Conservation (phyloP, 78 protist species). For the Neovahlkampfia damariscottae region DNA sequence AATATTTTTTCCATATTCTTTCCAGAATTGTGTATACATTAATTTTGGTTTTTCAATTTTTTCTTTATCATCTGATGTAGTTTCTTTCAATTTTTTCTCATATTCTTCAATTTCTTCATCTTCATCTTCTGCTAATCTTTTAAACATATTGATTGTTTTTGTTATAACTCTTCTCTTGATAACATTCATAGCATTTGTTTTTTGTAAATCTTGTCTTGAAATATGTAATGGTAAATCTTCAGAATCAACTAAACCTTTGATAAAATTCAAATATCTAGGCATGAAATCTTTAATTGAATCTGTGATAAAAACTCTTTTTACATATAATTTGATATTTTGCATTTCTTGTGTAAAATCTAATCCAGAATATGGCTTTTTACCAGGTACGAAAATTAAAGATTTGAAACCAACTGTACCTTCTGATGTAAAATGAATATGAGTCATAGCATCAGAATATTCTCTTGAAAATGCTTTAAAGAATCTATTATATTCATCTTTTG, state of each 20-base stretch:
- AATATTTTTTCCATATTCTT: conserved; percentile 70
- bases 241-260: conserved; percentile 93
- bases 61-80: neutral
- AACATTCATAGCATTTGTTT: conserved; percentile 36
- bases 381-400: conserved; percentile 88
- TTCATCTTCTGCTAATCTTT: conserved; percentile 36
- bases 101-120: conserved; percentile 23
- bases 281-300: conserved; percentile 85
- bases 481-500: conserved; percentile 79
- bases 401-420: conserved; percentile 74
- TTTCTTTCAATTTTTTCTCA: conserved; percentile 18
- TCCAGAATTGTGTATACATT: conserved; percentile 63
- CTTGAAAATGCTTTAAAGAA: conserved; percentile 87
- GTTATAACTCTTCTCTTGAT: conserved; percentile 80
- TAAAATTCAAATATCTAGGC: conserved; percentile 89
- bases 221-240: conserved; percentile 98
- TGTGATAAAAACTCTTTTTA: conserved; percentile 89
- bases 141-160: conserved; percentile 79
- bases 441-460: conserved; percentile 60
- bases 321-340: conserved; percentile 79
- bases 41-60: conserved; percentile 33
- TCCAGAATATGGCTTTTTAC: conserved; percentile 47
- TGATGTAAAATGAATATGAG: conserved; percentile 78
- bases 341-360: conserved; percentile 37
- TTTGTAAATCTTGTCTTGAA: conserved; percentile 93